Evolutionary conservation across 768 basidiomycete species (phyloP).

Genomic region (Phylloporus rhodoxanthus): DNA sequence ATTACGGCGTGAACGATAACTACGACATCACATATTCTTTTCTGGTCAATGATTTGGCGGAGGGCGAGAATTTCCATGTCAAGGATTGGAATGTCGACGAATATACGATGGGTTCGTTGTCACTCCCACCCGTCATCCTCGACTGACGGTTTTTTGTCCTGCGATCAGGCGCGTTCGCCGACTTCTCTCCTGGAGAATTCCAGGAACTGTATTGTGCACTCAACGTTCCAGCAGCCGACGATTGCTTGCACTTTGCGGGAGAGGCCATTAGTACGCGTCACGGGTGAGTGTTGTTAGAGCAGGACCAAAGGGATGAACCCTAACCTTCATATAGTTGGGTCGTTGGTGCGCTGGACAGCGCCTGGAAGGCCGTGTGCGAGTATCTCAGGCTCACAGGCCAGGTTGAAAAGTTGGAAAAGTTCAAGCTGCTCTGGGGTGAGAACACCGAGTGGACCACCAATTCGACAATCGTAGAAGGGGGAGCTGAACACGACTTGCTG

Average conservation of each 20-base stretch:
- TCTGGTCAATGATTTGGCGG: conserved; percentile 12
- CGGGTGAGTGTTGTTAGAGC: neutral
- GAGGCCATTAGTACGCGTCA: conserved; percentile 14
- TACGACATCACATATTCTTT: conserved; percentile 13
- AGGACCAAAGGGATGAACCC: conserved; percentile 15
- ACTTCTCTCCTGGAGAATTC: conserved; percentile 39
- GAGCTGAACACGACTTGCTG: neutral
- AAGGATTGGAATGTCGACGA: conserved; percentile 34
- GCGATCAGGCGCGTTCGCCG: conserved; percentile 34
- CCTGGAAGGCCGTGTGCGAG: conserved; percentile 31
- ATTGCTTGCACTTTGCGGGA: conserved; percentile 14
- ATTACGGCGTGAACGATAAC: conserved; percentile 5
- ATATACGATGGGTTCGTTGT: conserved; percentile 31
- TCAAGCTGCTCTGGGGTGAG: conserved; percentile 28
- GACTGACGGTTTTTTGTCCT: neutral
- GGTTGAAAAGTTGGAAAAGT: conserved; percentile 4
- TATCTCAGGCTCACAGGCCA: conserved; percentile 16
- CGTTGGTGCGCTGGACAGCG: conserved; percentile 36
- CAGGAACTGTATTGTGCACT: conserved; percentile 28
- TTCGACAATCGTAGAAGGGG: neutral
- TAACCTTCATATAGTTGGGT: conserved; percentile 32
- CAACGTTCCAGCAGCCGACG: conserved; percentile 25
- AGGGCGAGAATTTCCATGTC: conserved; percentile 17
- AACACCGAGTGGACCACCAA: conserved; percentile 26
- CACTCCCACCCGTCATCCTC: neutral